phyloP scores from a whole-genome alignment of 176 grass and related monocot species.

The Ampelocalamus luodianensis region DNA sequence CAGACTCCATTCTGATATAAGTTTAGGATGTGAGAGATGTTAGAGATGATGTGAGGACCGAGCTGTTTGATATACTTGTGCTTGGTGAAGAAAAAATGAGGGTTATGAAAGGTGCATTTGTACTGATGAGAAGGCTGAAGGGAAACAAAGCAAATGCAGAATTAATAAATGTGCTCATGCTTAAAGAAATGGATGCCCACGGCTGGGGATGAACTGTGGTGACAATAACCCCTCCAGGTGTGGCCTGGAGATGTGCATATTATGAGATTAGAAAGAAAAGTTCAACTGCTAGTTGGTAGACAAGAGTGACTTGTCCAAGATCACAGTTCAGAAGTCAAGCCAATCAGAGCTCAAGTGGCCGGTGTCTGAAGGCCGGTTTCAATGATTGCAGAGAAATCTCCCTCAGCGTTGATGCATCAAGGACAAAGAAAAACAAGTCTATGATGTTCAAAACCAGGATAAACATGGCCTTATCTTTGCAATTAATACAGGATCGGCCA shows the following conservation, averaged over 20 bases:
- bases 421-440: constrained; percentile 23
- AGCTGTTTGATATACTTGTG: constrained; percentile 42
- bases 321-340: constrained; percentile 41
- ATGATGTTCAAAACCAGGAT: constrained; percentile 27
- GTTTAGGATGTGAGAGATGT: constrained; percentile 33
- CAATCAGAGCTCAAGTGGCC: constrained; percentile 33
- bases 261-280: constrained; percentile 50
- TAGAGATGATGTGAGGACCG: constrained; percentile 34
- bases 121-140: constrained; percentile 48
- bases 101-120: constrained; percentile 49
- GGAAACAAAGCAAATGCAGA: constrained; percentile 16
- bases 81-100: constrained; percentile 56
- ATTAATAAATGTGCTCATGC: constrained; percentile 46
- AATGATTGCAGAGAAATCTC: constrained; percentile 44
- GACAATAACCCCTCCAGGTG: constrained; percentile 43
- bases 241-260: constrained; percentile 27
- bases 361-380: constrained; percentile 14
- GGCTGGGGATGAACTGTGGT: constrained; percentile 53
- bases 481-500: constrained; percentile 42
- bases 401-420: constrained; percentile 22
- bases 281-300: constrained; percentile 51
- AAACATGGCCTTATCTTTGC: constrained; percentile 45
- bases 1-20: constrained; percentile 65
- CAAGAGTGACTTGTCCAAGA: constrained; percentile 39
- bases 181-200: constrained; percentile 55